Base-by-base conservation (phyloP, 2,329 filamentous ascomycete species). In the Epichloe festucae region DNA sequence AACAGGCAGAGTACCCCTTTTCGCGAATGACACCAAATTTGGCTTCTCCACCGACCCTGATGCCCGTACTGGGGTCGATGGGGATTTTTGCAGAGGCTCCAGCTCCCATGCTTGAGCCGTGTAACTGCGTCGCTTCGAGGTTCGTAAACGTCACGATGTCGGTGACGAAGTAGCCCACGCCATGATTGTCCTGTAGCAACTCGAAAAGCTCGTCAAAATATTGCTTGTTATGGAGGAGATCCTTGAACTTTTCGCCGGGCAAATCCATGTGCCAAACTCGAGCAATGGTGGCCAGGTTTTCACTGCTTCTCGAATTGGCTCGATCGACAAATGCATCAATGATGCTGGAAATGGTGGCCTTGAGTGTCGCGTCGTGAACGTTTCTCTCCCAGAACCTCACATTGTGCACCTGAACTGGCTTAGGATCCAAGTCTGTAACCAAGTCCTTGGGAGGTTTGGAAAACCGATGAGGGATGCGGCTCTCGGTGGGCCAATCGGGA, bases 181-280 rank as follows among this genome's bases (percentile, higher is more conserved):
- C 59, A 46, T 57, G 54, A 47, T 56, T 60, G 12, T 50, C 50
- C 35, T 54, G 54, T n/a, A 63, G 54, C 38, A 63, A 49, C 21
- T 57, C 56, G 46, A 63, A 60, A 4, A 62, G 53, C 55, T 63
- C 61, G 19, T 62, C 59, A 15, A 62, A 62, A 41, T 62, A 63
- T 42, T 56, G 46, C 46, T 55, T 57, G 53, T 62, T 53, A 36
- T 55, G 53, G 17, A 62, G 55, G 19, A 63, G 57, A 34, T 59
- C 59, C 49, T 61, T 61, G 54, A 63, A 63, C 54, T 62, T 62
- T 27, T 62, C 60, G 31, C 57, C 59, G 0, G 61, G 61, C 3
- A 57, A 60, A 48, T 62, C 60, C 61, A 63, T 63, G 50, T 63
- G 61, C 61, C 61, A 63, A 17, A 63, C 56, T 15, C 61, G 54